A percentile compares a stretch with the other conserved stretches of the same genome.
phyloP scores from a whole-genome alignment of 176 grass and related monocot species.

The Raddia distichophylla region DNA sequence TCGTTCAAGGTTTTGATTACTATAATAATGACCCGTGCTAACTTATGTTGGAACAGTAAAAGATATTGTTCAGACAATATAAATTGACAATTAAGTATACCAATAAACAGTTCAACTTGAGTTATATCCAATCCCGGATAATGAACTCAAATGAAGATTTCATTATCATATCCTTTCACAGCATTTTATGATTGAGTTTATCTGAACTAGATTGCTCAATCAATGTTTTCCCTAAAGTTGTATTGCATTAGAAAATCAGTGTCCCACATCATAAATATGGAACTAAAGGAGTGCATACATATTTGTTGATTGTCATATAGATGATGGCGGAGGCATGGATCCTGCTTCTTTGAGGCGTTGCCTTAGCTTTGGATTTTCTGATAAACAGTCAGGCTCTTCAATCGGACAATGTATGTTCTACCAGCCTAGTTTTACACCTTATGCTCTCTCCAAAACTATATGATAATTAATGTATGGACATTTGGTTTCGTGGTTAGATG shows the following conservation, averaged over 20 bases:
- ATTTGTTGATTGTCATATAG: slow-evolving; percentile 41
- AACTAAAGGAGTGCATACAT: slow-evolving; percentile 8
- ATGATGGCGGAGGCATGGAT: slow-evolving; percentile 89
- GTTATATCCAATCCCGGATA: neutral
- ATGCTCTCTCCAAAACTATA: neutral
- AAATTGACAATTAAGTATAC: neutral
- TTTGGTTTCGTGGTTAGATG: slow-evolving; percentile 48
- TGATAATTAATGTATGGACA: neutral
- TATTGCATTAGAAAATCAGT: slow-evolving; percentile 9
- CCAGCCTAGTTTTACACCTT: slow-evolving; percentile 20
- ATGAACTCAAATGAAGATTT: neutral
- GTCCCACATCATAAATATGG: neutral
- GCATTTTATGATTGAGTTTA: neutral
- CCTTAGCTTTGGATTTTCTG: slow-evolving; percentile 93
- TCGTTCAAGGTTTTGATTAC: slow-evolving; percentile 66
- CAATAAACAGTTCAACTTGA: neutral
- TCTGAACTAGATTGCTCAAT: neutral
- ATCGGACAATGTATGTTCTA: slow-evolving; percentile 76
- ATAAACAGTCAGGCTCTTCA: slow-evolving; percentile 65
- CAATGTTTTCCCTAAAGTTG: neutral
- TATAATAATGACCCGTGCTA: neutral
- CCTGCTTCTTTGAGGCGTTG: slow-evolving; percentile 74
- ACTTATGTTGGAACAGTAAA: neutral
- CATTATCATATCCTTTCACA: neutral
- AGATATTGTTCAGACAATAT: neutral